These are phyloP conservation scores for Pleoardoris graminearum DNA, from an alignment of 2,329 filamentous ascomycete species.

Conservation along the genomic window DNA sequence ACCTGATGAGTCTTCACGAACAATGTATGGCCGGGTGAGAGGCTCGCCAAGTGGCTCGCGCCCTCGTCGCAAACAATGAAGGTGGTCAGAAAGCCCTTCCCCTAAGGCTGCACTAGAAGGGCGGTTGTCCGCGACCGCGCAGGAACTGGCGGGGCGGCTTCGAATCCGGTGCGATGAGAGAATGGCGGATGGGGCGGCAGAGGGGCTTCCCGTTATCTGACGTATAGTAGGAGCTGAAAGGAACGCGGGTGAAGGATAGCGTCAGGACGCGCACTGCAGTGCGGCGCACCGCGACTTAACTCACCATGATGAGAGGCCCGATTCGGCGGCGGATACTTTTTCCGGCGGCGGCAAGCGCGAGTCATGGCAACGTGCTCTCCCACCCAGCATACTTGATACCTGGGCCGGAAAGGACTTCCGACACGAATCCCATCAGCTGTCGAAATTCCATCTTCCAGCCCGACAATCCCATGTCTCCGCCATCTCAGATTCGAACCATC, in stretches of 20 bases:
- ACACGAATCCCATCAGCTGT: background rate
- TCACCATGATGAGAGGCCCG: background rate
- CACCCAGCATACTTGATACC: background rate
- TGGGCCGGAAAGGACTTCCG: background rate
- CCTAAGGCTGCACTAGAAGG: slow-evolving; percentile 4
- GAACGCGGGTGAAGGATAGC: background rate
- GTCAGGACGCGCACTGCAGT: background rate
- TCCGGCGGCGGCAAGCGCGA: background rate
- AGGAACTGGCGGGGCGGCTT: background rate
- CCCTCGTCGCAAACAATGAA: background rate
- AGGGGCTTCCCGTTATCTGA: background rate
- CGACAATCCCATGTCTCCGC: background rate
- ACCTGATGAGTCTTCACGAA: background rate
- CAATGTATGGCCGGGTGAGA: background rate
- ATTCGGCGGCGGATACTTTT: background rate
- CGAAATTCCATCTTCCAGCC: background rate
- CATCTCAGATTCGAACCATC: background rate
- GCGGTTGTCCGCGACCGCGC: slow-evolving; percentile 5
- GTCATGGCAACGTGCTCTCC: background rate
- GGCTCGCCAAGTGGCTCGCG: background rate
- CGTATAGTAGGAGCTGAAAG: background rate
- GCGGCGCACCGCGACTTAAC: slow-evolving; percentile 3
- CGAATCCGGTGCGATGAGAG: background rate
- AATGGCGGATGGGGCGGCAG: background rate
- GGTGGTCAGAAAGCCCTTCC: slow-evolving; percentile 6